phyloP scores from a whole-genome alignment of 2,329 filamentous ascomycete genomes.

The Cercospora sp. region DNA sequence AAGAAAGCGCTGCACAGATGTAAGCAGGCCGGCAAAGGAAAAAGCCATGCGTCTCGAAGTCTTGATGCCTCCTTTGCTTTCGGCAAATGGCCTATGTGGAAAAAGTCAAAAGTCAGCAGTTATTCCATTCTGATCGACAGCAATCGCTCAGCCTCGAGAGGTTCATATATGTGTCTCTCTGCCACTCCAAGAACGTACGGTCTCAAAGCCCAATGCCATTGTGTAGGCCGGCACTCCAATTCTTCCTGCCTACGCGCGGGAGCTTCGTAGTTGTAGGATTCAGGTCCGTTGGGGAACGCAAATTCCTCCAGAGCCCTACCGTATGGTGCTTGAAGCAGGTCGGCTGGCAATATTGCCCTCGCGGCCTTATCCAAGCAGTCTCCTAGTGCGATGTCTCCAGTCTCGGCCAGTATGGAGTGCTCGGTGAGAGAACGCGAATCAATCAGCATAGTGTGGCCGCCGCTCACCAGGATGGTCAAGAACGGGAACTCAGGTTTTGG shows the following conservation, averaged over 20 bases:
- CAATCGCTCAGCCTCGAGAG: background rate
- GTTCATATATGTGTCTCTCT: background rate
- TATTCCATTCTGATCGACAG: background rate
- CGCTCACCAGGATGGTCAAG: conserved; percentile 83
- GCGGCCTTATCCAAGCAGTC: conserved; percentile 88
- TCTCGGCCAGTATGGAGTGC: conserved; percentile 72
- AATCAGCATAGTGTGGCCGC: conserved; percentile 87
- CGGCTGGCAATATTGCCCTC: conserved; percentile 68
- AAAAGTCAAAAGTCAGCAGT: background rate
- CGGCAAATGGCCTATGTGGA: conserved; percentile 56
- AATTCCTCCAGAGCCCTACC: conserved; percentile 76
- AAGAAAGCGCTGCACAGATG: conserved; percentile 62
- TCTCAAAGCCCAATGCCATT: conserved; percentile 67
- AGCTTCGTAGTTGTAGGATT: conserved; percentile 58
- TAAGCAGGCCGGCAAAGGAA: conserved; percentile 73
- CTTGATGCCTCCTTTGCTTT: conserved; percentile 45
- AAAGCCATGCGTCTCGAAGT: conserved; percentile 57
- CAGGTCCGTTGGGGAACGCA: conserved; percentile 61
- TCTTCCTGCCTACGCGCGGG: conserved; percentile 61
- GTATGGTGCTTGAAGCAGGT: conserved; percentile 71
- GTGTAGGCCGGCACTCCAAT: conserved; percentile 47
- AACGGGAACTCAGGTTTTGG: conserved; percentile 70
- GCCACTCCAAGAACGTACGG: conserved; percentile 38
- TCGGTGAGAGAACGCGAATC: conserved; percentile 66
- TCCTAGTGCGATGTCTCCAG: conserved; percentile 81